Base-by-base conservation (phyloP, 495 filamentous ascomycete genomes). In the Penicillium simplicissimum region DNA sequence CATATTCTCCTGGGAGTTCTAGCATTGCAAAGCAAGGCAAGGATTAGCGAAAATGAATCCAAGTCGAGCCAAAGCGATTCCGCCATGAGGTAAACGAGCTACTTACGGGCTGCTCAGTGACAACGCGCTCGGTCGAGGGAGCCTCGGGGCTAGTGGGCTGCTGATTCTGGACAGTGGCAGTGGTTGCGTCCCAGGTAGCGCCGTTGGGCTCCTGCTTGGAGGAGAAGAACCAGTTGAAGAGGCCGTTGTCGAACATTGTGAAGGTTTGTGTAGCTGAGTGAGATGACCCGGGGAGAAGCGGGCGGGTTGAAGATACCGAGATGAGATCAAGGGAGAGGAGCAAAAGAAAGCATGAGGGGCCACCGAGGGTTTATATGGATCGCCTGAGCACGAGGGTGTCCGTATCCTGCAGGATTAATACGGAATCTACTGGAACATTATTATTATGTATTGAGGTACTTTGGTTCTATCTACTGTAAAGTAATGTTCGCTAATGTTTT, bases 41-140 rank as follows among this genome's bases (percentile, higher is more conserved):
- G 36, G 36, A 8, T 57, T 38, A 57, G 55, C 42, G n/a, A 35
- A 28, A 35, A 2, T 35, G 15, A 31, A 36, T 2, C 40, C 45
- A 11, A 14, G 7, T 10, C 11, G 19, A 14, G 23, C 17, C 6
- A 17, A 19, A 8, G 4, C 10, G 11, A 38, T 13, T 11, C 10
- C 14, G 15, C 1, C 7, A 6, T 8, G 8, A 15, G 21, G n/a
- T 3, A 8, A 17, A 35, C n/a, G 15, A 33, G 19, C 11, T 19
- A 58, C 71, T 1, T 68, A 79, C 77, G 14, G 77, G 74, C 64
- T 79, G 74, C 67, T 77, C 71, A 13, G 66, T 61, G 11, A 74
- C 63, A 13, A 71, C 65, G 14, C 59, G 65, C 43, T 76, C 55
- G 2, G 64, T 67, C n/a, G 60, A 59, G 34, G 73, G 74, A 19